Percentiles rank a stretch among this genome's conserved stretches.
Evolutionary conservation across 2,329 filamentous ascomycete species (phyloP).

Genomic region (Niveomyces coronatus): DNA sequence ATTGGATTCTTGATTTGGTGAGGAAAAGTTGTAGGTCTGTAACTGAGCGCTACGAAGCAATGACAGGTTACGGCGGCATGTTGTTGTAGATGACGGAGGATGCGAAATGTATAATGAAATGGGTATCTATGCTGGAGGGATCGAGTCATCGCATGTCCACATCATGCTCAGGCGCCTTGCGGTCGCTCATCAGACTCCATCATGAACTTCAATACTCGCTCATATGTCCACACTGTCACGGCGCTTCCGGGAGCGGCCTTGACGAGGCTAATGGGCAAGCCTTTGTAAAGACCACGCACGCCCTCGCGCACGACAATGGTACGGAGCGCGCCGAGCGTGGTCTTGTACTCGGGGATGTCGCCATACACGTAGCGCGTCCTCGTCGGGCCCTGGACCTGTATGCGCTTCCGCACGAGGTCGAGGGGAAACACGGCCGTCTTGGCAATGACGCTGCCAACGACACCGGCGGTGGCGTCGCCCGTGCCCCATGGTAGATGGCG

Average conservation of each 20-base stretch:
- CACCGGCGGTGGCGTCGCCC: slow-evolving; percentile 74
- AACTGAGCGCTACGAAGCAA: too few species aligned
- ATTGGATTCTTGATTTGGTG: too few species aligned
- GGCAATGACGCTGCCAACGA: slow-evolving; percentile 66
- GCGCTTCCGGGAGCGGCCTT: slow-evolving; percentile 93
- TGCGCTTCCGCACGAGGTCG: slow-evolving; percentile 81
- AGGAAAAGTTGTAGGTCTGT: too few species aligned
- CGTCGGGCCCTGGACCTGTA: slow-evolving; percentile 92
- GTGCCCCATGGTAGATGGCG: slow-evolving; percentile 58
- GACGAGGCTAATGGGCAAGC: slow-evolving; percentile 76
- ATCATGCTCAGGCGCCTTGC: slow-evolving; percentile 18
- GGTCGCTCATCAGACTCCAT: slow-evolving; percentile 25
- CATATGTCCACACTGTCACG: slow-evolving; percentile 92
- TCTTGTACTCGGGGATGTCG: slow-evolving; percentile 76
- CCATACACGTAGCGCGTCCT: slow-evolving; percentile 67
- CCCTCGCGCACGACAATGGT: slow-evolving; percentile 66
- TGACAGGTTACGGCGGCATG: too few species aligned
- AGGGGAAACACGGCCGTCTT: slow-evolving; percentile 91
- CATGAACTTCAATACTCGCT: slow-evolving; percentile 57
- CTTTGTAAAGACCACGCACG: slow-evolving; percentile 71
- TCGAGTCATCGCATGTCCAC: too few species aligned
- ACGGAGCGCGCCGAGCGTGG: slow-evolving; percentile 54
- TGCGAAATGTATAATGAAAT: too few species aligned
- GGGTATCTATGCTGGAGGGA: too few species aligned
- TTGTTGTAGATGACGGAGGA: too few species aligned